phyloP scores from a whole-genome alignment of 2,329 filamentous ascomycete genomes.

The Chaetothyriales sp. region DNA sequence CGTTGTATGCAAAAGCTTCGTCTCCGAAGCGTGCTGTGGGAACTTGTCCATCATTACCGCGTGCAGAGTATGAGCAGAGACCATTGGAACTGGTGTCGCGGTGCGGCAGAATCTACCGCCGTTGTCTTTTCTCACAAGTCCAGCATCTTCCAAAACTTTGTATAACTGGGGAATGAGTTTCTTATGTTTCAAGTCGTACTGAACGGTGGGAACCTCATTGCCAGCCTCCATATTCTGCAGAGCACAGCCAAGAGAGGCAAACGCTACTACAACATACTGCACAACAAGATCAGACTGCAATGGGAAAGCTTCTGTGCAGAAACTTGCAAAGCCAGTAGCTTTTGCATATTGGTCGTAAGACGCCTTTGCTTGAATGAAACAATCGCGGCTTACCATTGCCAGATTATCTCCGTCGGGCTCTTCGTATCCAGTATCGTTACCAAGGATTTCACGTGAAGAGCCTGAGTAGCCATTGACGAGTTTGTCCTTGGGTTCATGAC shows the following conservation, averaged over 20 bases:
- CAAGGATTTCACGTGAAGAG: no score
- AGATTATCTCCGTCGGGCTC: not conserved
- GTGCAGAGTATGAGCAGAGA: not conserved
- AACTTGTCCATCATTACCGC: not conserved
- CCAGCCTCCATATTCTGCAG: constrained; percentile 8
- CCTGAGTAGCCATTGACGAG: not conserved
- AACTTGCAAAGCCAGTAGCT: constrained; percentile 7
- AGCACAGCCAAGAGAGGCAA: constrained; percentile 14
- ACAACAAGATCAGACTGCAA: constrained; percentile 17
- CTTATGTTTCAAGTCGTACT: constrained; percentile 6
- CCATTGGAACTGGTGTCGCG: not conserved
- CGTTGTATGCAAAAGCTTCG: constrained; percentile 23
- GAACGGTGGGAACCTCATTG: constrained; percentile 7
- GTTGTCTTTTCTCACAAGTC: constrained; percentile 4
- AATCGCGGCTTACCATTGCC: not conserved
- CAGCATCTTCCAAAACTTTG: constrained; percentile 10
- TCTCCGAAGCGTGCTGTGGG: constrained; percentile 19
- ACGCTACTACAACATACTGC: constrained; percentile 20
- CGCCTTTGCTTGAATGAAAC: not conserved
- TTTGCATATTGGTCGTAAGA: constrained; percentile 3
- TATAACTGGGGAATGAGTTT: constrained; percentile 14
- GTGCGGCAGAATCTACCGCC: not conserved
- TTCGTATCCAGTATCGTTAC: not conserved
- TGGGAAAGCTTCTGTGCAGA: constrained; percentile 13
- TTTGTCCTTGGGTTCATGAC: not conserved